Evolutionary conservation across 805 yeast genomes (phyloP).

Genomic region (Saccharomycopsis guyanensis): DNA sequence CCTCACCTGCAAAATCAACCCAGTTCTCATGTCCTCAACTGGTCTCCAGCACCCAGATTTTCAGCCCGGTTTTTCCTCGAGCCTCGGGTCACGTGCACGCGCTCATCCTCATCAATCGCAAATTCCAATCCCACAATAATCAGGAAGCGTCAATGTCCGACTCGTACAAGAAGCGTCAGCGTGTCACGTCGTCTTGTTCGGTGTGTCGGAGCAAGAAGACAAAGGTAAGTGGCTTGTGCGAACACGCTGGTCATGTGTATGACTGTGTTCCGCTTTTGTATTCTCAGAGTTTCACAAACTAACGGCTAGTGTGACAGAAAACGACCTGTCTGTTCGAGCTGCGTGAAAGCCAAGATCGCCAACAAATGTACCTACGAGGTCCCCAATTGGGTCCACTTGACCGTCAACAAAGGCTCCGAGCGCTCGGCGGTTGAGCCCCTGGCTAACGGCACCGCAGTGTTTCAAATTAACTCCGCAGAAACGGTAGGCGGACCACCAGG

Average conservation of each 20-base stretch:
- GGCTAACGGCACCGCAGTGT: not conserved
- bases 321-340: conserved; percentile 14
- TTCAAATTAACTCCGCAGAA: too few species aligned
- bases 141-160: too few species aligned
- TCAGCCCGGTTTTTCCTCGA: too few species aligned
- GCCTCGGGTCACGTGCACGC: too few species aligned
- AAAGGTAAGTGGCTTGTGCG: conserved; percentile 4
- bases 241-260: not conserved
- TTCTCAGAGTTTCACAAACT: not conserved
- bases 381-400: conserved; percentile 17
- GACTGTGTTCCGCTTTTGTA: not conserved
- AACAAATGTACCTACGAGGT: conserved; percentile 12
- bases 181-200: conserved; percentile 14
- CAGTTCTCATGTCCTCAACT: too few species aligned
- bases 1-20: too few species aligned
- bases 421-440: not conserved
- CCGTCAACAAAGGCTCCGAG: not conserved
- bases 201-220: conserved; percentile 14
- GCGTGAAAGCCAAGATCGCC: conserved; percentile 4
- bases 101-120: too few species aligned
- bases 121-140: too few species aligned
- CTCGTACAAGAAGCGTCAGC: conserved; percentile 14
- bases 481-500: not conserved
- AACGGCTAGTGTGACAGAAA: conserved; percentile 14
- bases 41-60: too few species aligned